These are phyloP conservation scores for Ascochyta rabiei DNA, from an alignment of 2,329 filamentous ascomycete genomes.

Conservation along the genomic window DNA sequence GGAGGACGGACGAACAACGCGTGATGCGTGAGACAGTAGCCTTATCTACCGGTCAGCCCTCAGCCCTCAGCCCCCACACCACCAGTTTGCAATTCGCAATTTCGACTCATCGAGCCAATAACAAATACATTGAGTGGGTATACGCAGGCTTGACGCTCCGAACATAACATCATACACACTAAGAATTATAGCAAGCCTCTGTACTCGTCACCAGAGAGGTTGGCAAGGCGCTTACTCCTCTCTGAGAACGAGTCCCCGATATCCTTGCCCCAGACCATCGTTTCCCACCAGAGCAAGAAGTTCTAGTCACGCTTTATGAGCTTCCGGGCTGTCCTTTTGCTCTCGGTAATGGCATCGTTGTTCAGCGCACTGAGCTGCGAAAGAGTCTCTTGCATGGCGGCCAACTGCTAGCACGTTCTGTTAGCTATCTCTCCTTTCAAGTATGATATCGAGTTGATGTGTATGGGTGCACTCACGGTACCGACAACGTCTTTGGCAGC, in stretches of 20 bases:
- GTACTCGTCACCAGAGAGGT: background rate
- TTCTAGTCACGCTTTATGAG: conserved; percentile 39
- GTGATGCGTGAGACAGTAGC: background rate
- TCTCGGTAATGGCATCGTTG: conserved; percentile 43
- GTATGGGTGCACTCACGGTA: conserved; percentile 39
- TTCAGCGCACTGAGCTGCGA: conserved; percentile 45
- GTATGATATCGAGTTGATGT: background rate
- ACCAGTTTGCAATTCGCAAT: background rate
- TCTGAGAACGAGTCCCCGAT: background rate
- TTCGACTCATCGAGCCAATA: background rate
- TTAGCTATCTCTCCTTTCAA: conserved; percentile 27
- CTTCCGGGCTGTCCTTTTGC: conserved; percentile 38
- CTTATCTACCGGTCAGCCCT: background rate
- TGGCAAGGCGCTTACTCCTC: background rate
- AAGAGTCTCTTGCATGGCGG: conserved; percentile 46
- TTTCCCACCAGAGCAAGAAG: conserved; percentile 18
- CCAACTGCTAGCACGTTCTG: conserved; percentile 44
- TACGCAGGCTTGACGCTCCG: conserved; percentile 12
- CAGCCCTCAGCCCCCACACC: background rate
- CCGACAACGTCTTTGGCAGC: conserved; percentile 36
- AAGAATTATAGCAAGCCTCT: background rate
- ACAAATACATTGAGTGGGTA: conserved; percentile 15
- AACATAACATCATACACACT: background rate
- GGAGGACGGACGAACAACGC: background rate
- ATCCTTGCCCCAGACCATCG: conserved; percentile 11